Evolutionary conservation across 768 basidiomycete genomes (phyloP).

Genomic region (Dictyophora rubrovolvata): DNA sequence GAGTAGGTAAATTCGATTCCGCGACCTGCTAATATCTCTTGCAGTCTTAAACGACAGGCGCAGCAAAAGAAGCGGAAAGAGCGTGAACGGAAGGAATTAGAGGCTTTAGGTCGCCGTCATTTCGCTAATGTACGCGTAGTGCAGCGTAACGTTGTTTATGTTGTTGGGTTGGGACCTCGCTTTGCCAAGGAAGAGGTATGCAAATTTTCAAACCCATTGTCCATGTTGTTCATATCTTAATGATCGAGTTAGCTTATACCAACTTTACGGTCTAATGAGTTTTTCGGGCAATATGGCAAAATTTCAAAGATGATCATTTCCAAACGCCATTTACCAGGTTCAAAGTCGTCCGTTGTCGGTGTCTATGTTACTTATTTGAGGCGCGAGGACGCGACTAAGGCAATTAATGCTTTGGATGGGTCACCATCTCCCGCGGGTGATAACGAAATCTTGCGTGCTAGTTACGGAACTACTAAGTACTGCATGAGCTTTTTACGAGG

Average conservation of each 20-base stretch:
- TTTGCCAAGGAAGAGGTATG: slow-evolving; percentile 95
- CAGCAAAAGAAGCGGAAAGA: slow-evolving; percentile 94
- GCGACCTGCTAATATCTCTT: slow-evolving; percentile 11
- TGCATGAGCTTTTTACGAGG: slow-evolving; percentile 93
- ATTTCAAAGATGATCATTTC: slow-evolving; percentile 91
- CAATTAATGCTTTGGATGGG: slow-evolving; percentile 89
- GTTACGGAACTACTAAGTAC: slow-evolving; percentile 94
- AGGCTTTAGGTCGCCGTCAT: slow-evolving; percentile 71
- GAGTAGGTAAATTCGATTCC: slow-evolving; percentile 25
- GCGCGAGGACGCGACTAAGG: slow-evolving; percentile 88
- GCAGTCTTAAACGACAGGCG: slow-evolving; percentile 85
- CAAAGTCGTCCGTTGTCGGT: slow-evolving; percentile 70
- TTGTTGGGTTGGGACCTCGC: slow-evolving; percentile 87
- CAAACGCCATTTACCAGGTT: slow-evolving; percentile 73
- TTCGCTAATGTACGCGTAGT: slow-evolving; percentile 93
- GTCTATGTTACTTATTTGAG: slow-evolving; percentile 94
- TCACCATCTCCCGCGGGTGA: slow-evolving; percentile 83
- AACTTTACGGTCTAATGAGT: slow-evolving; percentile 86
- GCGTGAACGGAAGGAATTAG: slow-evolving; percentile 91
- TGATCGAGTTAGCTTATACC: slow-evolving; percentile 62
- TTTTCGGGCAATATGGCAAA: slow-evolving; percentile 98
- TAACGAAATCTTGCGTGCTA: slow-evolving; percentile 83
- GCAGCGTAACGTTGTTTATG: slow-evolving; percentile 91
- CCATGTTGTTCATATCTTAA: slow-evolving; percentile 4
- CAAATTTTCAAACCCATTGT: not conserved